These are phyloP conservation scores for Leptographium procerum DNA, from an alignment of 2,329 filamentous ascomycete species.

Conservation along the genomic window DNA sequence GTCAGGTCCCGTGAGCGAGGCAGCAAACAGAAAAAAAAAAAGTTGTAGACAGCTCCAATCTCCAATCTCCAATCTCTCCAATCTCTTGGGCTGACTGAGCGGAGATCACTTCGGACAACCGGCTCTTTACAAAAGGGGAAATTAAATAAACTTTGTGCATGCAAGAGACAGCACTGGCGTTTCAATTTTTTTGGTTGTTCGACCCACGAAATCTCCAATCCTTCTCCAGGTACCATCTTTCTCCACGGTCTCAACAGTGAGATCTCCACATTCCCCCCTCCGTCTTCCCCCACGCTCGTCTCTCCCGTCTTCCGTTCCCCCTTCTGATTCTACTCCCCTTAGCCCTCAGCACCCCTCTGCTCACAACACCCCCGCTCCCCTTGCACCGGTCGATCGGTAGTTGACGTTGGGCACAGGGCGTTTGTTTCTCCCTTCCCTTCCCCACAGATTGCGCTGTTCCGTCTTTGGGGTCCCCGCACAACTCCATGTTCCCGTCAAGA, in stretches of 20 bases:
- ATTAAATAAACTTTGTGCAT: neutral
- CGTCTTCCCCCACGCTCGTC: neutral
- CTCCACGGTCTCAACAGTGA: neutral
- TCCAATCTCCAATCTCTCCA: too few species aligned
- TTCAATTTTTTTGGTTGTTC: neutral
- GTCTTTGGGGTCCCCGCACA: neutral
- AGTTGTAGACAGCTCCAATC: neutral
- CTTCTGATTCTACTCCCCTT: neutral
- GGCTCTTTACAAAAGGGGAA: neutral
- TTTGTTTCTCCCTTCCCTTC: neutral
- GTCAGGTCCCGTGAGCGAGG: neutral
- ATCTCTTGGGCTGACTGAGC: too few species aligned
- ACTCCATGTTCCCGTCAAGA: neutral
- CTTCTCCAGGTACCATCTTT: neutral
- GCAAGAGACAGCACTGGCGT: neutral
- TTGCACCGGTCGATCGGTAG: neutral
- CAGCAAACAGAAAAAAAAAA: neutral
- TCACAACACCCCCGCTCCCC: neutral
- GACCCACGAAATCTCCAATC: neutral
- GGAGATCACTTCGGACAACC: neutral
- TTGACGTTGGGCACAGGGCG: neutral
- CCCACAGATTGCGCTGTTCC: neutral
- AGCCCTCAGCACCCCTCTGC: neutral
- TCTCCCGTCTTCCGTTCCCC: neutral
- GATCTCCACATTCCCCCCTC: neutral